phyloP scores from a whole-genome alignment of 164 flowering plant genomes.

The Tinospora cordifolia region DNA sequence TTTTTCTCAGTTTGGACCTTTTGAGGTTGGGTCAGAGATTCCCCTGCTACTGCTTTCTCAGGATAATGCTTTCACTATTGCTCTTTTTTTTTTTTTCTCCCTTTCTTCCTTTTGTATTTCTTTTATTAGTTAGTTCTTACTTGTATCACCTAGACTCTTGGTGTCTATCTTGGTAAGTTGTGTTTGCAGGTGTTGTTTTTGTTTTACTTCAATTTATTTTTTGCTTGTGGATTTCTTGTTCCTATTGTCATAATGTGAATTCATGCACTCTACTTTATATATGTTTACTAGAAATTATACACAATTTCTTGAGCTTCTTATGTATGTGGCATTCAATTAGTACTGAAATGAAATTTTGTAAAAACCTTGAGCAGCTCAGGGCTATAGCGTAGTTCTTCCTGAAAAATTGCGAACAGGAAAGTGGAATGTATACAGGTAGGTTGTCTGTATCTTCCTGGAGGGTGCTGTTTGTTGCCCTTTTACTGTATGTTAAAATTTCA shows the following conservation, averaged over 20 bases:
- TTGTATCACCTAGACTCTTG: neutral
- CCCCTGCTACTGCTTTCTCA: too few relatives aligned
- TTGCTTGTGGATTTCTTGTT: neutral
- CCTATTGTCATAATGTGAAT: too few relatives aligned
- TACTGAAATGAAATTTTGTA: slow-evolving; percentile 4
- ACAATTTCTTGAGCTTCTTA: slow-evolving; percentile 1
- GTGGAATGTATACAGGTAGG: slow-evolving; percentile 93
- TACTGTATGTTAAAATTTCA: neutral
- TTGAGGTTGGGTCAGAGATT: too few relatives aligned
- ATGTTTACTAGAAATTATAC: neutral
- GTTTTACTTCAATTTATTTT: too few relatives aligned
- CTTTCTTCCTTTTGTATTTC: too few relatives aligned
- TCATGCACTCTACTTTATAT: too few relatives aligned
- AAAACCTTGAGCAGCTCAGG: slow-evolving; percentile 51
- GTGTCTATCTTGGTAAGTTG: neutral
- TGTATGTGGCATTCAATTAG: neutral
- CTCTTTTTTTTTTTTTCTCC: too few relatives aligned
- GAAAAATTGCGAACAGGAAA: slow-evolving; percentile 84
- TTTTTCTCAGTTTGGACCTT: neutral
- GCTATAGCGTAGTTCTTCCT: slow-evolving; percentile 93
- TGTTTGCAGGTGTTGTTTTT: neutral
- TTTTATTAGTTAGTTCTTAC: too few relatives aligned
- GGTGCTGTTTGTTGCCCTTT: neutral
- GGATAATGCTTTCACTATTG: too few relatives aligned
- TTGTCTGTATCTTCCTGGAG: neutral